Evolutionary conservation across 805 yeast species (phyloP), one percentile per base, ranked within the genome.

Genomic region (Maudiozyma turicensis): DNA sequence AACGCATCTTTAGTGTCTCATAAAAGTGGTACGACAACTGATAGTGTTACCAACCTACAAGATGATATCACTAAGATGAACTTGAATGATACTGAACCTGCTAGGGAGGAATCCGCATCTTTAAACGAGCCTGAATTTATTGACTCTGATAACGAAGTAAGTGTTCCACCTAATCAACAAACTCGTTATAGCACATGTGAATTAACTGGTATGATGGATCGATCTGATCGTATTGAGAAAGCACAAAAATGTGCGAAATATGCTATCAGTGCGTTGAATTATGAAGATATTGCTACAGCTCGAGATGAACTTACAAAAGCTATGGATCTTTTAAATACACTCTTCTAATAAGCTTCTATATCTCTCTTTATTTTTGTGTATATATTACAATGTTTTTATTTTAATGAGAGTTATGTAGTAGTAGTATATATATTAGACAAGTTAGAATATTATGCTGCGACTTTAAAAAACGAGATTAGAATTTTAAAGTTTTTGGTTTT

Each of bases 401-500:
- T 20, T 20, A 20, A 20, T 20, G 26, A 20, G 26, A 20, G 26
- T 20, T 20, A 20, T 20, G 26, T 20, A 20, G 26, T 20, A 20
- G 26, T 20, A 20, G 26, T 20, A 20, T 20, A 20, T 20, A 20
- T 20, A 20, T 20, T 20, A 20, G 26, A 20, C 26, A 20, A 20
- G 34, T 29, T 32, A 41, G 39, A 38, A 14, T 15, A 15, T 37
- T 40, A 31, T 8, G 8, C 11, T n/a, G 11, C 14, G 5, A 31
- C 7, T 39, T 6, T 33, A 35, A 9, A 9, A 35, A 14, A 14
- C 44, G 1, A 37, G 28, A 3, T 72, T 81, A 84, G 54, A 75
- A 76, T 60, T 71, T 73, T 71, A 86, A 80, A 63, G 76, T 74
- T 77, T 84, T 88, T 74, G 97, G 96, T 75, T 86, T 82, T 81